phyloP scores from a whole-genome alignment of 2,329 filamentous ascomycete species.

The Botrytis tulipae region DNA sequence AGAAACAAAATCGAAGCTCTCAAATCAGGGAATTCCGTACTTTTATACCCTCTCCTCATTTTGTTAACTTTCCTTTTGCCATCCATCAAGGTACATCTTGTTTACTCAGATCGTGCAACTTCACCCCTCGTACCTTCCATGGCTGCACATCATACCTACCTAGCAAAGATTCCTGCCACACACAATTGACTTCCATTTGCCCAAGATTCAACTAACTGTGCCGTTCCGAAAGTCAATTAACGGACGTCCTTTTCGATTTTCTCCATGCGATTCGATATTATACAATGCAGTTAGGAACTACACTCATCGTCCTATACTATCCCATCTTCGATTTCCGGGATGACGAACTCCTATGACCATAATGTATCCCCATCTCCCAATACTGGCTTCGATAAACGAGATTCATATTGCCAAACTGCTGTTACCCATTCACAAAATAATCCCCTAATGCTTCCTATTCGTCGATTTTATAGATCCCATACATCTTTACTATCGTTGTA shows the following conservation, averaged over 20 bases:
- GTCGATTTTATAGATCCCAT: neutral
- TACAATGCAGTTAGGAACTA: neutral
- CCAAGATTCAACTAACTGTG: neutral
- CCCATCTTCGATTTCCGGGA: neutral
- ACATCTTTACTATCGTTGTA: neutral
- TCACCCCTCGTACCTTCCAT: neutral
- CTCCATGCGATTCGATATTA: neutral
- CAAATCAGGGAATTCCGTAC: neutral
- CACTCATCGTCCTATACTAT: neutral
- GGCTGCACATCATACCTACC: neutral
- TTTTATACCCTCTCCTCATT: neutral
- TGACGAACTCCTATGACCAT: slow-evolving; percentile 15
- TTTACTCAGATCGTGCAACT: neutral
- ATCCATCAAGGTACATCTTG: neutral
- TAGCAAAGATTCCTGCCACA: neutral
- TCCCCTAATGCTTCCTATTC: neutral
- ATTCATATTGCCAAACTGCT: neutral
- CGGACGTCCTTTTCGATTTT: neutral
- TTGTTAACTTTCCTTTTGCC: neutral
- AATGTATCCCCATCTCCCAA: neutral
- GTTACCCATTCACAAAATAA: neutral
- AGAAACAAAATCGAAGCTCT: neutral
- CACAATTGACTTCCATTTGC: neutral
- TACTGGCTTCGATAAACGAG: neutral
- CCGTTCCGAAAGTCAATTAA: neutral